These are phyloP conservation scores for Paxillus rubicundulus DNA, from an alignment of 768 basidiomycete species.

Conservation along the genomic window DNA sequence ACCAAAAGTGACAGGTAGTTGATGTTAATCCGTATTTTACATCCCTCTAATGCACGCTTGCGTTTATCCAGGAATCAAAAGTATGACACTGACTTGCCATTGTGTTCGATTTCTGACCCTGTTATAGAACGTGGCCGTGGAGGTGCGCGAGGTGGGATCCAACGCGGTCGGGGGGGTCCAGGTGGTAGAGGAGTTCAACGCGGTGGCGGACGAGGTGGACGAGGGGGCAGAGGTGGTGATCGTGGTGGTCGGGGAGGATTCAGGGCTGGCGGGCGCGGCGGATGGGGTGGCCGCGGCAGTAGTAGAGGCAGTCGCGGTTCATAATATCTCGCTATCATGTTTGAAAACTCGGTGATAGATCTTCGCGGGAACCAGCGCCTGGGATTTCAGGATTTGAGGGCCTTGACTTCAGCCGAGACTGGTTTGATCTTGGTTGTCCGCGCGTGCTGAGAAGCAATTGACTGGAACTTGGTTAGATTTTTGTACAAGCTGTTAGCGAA, in stretches of 20 bases:
- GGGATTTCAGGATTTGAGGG: constrained; percentile 41
- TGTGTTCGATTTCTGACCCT: constrained; percentile 30
- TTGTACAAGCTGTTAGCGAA: not conserved
- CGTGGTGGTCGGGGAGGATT: constrained; percentile 48
- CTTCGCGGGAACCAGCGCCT: not conserved
- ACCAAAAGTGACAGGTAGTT: constrained; percentile 74
- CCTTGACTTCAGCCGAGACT: constrained; percentile 50
- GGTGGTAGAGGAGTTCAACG: constrained; percentile 35
- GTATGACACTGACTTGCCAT: constrained; percentile 7
- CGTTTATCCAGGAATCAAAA: constrained; percentile 29
- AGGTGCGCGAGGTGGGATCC: constrained; percentile 18
- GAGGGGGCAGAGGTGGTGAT: constrained; percentile 36
- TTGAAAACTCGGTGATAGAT: not conserved
- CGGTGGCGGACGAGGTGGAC: constrained; percentile 37
- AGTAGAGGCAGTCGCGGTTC: constrained; percentile 51
- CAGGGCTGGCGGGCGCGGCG: constrained; percentile 44
- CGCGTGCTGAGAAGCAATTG: constrained; percentile 47
- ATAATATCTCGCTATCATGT: constrained; percentile 23
- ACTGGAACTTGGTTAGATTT: constrained; percentile 30
- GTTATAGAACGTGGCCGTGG: constrained; percentile 47
- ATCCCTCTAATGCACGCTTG: not conserved
- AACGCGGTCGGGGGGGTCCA: constrained; percentile 25
- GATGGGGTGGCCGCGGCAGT: constrained; percentile 42
- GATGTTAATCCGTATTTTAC: constrained; percentile 11
- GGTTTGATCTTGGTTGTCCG: constrained; percentile 46